These are phyloP conservation scores for Thozetella sp. DNA, from an alignment of 495 filamentous ascomycete species.

Conservation along the genomic window DNA sequence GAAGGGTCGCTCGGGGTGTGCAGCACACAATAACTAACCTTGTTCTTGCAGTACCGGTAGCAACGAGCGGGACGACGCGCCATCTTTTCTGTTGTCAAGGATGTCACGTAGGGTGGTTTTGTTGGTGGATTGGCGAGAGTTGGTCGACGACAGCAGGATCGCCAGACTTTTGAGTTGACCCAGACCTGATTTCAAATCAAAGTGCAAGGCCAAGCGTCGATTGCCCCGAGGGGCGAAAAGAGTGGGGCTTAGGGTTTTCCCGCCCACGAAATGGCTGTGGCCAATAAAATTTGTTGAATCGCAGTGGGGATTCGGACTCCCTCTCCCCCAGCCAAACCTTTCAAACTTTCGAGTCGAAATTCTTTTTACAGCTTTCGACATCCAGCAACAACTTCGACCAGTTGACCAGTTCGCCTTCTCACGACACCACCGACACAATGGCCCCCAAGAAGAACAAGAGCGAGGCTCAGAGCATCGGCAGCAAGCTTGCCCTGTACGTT, in stretches of 20 bases:
- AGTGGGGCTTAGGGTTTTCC: constrained; percentile 47
- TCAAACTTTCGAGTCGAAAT: constrained; percentile 18
- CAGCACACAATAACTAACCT: constrained; percentile 63
- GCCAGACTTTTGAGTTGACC: constrained; percentile 26
- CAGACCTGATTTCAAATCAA: constrained; percentile 44
- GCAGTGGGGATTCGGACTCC: constrained; percentile 5
- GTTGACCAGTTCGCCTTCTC: constrained; percentile 9
- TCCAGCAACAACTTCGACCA: constrained; percentile 21
- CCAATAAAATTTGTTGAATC: constrained; percentile 24
- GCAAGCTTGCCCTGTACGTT: constrained; percentile 49
- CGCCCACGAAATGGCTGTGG: constrained; percentile 11
- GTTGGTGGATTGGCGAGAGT: constrained; percentile 37
- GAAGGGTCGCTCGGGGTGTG: constrained; percentile 6
- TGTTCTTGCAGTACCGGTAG: constrained; percentile 99
- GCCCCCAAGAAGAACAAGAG: constrained; percentile 96
- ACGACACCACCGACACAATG: constrained; percentile 52
- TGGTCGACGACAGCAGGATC: constrained; percentile 26
- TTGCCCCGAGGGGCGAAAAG: constrained; percentile 11
- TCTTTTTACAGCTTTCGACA: constrained; percentile 18
- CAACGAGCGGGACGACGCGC: constrained; percentile 97
- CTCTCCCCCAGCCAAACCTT: constrained; percentile 10
- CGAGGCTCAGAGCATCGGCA: constrained; percentile 87
- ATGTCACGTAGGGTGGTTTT: constrained; percentile 41
- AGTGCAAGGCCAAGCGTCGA: neutral
- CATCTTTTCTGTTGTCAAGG: constrained; percentile 77